phyloP scores from a whole-genome alignment of 352 stramenopile species.

The Pythium chondricola region DNA sequence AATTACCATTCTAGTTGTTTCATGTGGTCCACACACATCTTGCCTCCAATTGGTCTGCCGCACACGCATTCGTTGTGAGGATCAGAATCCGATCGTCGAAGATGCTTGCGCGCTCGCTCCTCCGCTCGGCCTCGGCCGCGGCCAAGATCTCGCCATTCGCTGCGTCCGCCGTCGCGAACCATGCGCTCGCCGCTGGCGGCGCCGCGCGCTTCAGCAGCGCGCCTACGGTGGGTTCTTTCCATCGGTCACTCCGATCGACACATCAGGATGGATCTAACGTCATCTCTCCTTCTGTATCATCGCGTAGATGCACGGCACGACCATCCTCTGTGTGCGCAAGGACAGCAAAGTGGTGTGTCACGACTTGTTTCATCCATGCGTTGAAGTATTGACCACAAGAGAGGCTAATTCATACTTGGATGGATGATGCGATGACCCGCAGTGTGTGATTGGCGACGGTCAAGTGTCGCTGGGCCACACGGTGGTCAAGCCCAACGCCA shows the following conservation, averaged over 20 bases:
- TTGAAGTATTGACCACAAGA: no score
- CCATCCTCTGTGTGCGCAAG: constrained; percentile 97
- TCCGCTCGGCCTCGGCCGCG: constrained; percentile 16
- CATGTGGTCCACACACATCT: not conserved
- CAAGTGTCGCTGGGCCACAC: constrained; percentile 95
- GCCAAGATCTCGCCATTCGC: constrained; percentile 12
- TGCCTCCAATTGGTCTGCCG: not conserved
- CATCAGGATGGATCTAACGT: not conserved
- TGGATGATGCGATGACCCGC: not conserved
- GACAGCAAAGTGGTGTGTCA: constrained; percentile 93
- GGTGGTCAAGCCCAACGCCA: constrained; percentile 97
- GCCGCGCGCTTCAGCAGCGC: constrained; percentile 45
- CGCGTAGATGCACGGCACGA: constrained; percentile 92
- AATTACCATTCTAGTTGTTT: not conserved
- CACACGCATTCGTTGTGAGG: not conserved
- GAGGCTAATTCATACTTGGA: not conserved
- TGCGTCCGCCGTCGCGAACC: constrained; percentile 13
- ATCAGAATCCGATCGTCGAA: no score
- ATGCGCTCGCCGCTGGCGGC: constrained; percentile 12
- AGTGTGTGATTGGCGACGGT: constrained; percentile 96
- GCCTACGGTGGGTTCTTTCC: constrained; percentile 28
- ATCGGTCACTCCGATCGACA: not conserved
- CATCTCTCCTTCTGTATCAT: not conserved
- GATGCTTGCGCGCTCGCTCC: no score
- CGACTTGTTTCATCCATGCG: not conserved